A percentile compares a stretch with the other conserved stretches of the same genome.
phyloP scores from a whole-genome alignment of 2,329 filamentous ascomycete species.

The Huntiella bhutanensis region DNA sequence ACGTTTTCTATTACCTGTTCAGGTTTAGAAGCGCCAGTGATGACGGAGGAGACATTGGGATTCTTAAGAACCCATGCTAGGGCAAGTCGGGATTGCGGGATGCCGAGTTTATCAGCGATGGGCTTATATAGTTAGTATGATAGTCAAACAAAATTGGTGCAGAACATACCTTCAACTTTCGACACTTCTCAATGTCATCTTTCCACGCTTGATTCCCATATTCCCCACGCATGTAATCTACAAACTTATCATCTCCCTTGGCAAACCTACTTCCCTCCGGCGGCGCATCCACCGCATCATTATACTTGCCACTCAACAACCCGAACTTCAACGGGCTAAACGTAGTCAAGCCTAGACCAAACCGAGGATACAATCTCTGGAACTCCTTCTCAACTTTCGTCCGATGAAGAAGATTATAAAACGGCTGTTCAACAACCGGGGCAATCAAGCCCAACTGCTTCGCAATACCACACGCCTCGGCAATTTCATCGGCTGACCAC shows the following conservation, averaged over 20 bases:
- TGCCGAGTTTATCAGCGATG: slow-evolving; percentile 39
- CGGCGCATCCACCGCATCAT: slow-evolving; percentile 27
- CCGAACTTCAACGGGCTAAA: slow-evolving; percentile 41
- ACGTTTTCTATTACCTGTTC: slow-evolving; percentile 34
- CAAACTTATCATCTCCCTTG: slow-evolving; percentile 37
- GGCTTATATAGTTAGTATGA: slow-evolving; percentile 12
- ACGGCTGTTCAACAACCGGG: slow-evolving; percentile 47
- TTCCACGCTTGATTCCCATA: slow-evolving; percentile 39
- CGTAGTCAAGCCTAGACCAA: slow-evolving; percentile 40
- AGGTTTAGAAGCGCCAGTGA: slow-evolving; percentile 31
- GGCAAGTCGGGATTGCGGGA: slow-evolving; percentile 30
- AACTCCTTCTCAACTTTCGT: slow-evolving; percentile 46
- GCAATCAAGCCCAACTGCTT: slow-evolving; percentile 40
- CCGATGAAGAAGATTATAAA: slow-evolving; percentile 45
- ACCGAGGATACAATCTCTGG: slow-evolving; percentile 37
- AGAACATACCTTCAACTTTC: slow-evolving; percentile 18
- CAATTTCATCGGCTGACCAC: slow-evolving; percentile 51
- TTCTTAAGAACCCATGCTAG: slow-evolving; percentile 36
- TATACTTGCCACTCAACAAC: slow-evolving; percentile 48
- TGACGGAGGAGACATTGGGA: slow-evolving; percentile 32
- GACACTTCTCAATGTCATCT: slow-evolving; percentile 26
- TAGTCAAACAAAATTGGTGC: neutral
- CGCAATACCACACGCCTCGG: slow-evolving; percentile 31
- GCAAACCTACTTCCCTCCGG: slow-evolving; percentile 40
- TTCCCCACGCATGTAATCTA: slow-evolving; percentile 28